A percentile compares a stretch with the other conserved stretches of the same genome.
Evolutionary conservation across 176 grass and related monocot species (phyloP).

Genomic region (Oryza meridionalis): DNA sequence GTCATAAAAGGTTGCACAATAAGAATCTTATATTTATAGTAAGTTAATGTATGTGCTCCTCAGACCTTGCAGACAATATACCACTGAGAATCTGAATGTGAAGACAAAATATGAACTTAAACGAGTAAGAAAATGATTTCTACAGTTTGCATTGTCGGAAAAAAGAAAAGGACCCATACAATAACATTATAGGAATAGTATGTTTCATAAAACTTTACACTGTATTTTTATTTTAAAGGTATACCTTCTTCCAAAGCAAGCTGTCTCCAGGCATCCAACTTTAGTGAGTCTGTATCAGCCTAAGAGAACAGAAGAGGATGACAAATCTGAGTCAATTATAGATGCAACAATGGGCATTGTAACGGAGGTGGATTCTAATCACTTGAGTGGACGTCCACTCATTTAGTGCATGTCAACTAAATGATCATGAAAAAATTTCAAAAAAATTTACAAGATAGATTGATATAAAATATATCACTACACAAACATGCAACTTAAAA

Average conservation of each 20-base stretch:
- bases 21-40: not conserved
- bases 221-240: not conserved
- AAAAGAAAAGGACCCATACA: not conserved
- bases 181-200: no score
- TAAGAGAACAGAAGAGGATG: conserved; percentile 35
- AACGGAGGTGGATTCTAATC: no score
- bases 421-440: no score
- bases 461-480: no score
- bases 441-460: no score
- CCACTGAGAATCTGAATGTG: conserved; percentile 14
- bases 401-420: no score
- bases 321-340: conserved; percentile 13
- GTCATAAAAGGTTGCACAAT: not conserved
- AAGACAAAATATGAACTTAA: conserved; percentile 15
- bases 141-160: not conserved
- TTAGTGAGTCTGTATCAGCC: conserved; percentile 76
- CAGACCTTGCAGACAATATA: not conserved
- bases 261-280: conserved; percentile 93
- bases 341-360: not conserved
- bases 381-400: no score
- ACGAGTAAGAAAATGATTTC: not conserved
- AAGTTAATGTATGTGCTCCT: not conserved
- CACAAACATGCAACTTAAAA: no score
- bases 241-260: conserved; percentile 96
- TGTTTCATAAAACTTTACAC: not conserved